phyloP scores from a whole-genome alignment of 352 stramenopile genomes.

The Phytopythium delawarense region DNA sequence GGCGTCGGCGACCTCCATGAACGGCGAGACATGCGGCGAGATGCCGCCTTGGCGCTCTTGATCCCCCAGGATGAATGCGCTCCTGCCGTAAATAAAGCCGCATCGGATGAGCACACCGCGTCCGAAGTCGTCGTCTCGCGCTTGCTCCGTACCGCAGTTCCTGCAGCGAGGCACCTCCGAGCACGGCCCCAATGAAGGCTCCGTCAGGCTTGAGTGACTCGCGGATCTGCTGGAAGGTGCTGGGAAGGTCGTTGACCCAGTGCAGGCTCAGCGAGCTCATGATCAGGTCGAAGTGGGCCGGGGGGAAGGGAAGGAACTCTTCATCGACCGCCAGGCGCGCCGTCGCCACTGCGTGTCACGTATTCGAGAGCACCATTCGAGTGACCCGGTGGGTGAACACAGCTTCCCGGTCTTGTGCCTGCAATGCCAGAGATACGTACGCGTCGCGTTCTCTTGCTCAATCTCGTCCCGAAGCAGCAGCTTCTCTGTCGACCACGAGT shows the following conservation, averaged over 20 bases:
- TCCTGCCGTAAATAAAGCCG: slow-evolving; percentile 32
- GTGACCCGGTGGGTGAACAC: not conserved
- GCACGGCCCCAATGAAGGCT: slow-evolving; percentile 94
- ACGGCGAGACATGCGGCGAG: slow-evolving; percentile 93
- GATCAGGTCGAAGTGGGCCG: slow-evolving; percentile 96
- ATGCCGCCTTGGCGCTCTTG: slow-evolving; percentile 94
- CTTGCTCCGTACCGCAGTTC: slow-evolving; percentile 85
- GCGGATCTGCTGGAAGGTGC: slow-evolving; percentile 72
- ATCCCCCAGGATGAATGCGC: slow-evolving; percentile 92
- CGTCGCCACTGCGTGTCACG: slow-evolving; percentile 43
- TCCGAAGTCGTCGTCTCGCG: not conserved
- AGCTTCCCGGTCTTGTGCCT: not conserved
- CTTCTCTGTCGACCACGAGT: slow-evolving; percentile 32
- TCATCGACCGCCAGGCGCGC: slow-evolving; percentile 86
- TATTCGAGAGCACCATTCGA: not conserved
- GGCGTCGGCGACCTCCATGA: slow-evolving; percentile 94
- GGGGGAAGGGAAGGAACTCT: slow-evolving; percentile 93
- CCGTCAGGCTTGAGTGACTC: slow-evolving; percentile 95
- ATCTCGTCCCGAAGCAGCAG: slow-evolving; percentile 62
- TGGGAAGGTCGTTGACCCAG: slow-evolving; percentile 96
- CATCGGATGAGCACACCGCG: not conserved
- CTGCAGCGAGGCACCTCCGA: slow-evolving; percentile 94
- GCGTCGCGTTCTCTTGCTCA: slow-evolving; percentile 18
- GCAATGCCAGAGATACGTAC: slow-evolving; percentile 6
- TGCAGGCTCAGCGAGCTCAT: slow-evolving; percentile 93